These are phyloP conservation scores for Moesziomyces sp. DNA, from an alignment of 1,284 basidiomycete species.

Conservation along the genomic window DNA sequence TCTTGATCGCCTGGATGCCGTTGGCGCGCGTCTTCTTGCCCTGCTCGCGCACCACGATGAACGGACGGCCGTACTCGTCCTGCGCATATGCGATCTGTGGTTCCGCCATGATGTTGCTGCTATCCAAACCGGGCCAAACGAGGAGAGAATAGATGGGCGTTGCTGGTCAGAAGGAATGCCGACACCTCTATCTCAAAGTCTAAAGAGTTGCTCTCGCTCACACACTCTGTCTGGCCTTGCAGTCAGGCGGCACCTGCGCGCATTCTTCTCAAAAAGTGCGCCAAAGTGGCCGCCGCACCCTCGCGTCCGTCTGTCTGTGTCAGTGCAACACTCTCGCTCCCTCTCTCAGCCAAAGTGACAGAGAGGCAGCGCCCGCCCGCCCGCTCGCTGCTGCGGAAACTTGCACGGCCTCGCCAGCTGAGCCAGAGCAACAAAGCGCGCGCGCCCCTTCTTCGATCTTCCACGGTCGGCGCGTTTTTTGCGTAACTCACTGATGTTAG, in stretches of 20 bases:
- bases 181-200: too few species aligned
- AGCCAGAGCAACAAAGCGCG: constrained; percentile 29
- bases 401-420: constrained; percentile 2
- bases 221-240: constrained; percentile 2
- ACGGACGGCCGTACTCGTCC: constrained; percentile 88
- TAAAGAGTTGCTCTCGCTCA: constrained; percentile 9
- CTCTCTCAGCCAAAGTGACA: constrained; percentile 27
- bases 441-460: constrained; percentile 38
- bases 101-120: constrained; percentile 55
- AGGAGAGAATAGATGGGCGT: constrained; percentile 5
- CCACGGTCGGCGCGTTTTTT: constrained; percentile 11
- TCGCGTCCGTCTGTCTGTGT: too few species aligned
- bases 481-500: constrained; percentile 1
- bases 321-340: background rate
- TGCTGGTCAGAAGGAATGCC: background rate
- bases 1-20: constrained; percentile 94
- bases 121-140: constrained; percentile 4
- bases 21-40: constrained; percentile 92
- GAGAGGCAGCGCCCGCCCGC: background rate
- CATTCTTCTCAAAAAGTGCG: constrained; percentile 12
- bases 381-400: too few species aligned
- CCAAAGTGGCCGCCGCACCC: constrained; percentile 1
- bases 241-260: background rate
- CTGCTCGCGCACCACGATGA: constrained; percentile 97
- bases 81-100: constrained; percentile 66